phyloP scores from a whole-genome alignment of 2,329 filamentous ascomycete genomes.

The Talaromyces sp. region DNA sequence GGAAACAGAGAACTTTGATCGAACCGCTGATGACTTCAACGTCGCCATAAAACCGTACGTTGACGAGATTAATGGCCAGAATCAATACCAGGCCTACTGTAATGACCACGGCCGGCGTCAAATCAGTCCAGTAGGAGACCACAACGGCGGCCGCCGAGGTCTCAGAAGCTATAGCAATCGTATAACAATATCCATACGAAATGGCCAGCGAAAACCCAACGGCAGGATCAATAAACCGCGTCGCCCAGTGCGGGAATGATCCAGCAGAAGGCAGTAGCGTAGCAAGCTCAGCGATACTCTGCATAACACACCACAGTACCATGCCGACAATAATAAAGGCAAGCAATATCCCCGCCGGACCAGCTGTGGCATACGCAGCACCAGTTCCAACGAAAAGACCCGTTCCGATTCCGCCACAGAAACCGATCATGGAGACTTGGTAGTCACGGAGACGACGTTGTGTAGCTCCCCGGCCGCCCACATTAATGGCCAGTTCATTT shows the following conservation, averaged over 20 bases:
- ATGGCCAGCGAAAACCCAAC: constrained; percentile 82
- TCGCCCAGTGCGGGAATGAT: constrained; percentile 86
- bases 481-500: constrained; percentile 28
- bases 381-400: constrained; percentile 53
- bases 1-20: constrained; percentile 25
- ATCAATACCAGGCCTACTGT: constrained; percentile 28
- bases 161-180: constrained; percentile 73
- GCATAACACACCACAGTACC: constrained; percentile 86
- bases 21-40: constrained; percentile 28
- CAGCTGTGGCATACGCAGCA: constrained; percentile 47
- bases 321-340: constrained; percentile 58
- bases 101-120: constrained; percentile 70
- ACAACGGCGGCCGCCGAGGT: constrained; percentile 82
- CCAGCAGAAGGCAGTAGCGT: constrained; percentile 87
- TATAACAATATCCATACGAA: constrained; percentile 73
- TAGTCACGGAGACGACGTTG: constrained; percentile 33
- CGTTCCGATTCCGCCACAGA: constrained; percentile 55
- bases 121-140: constrained; percentile 66
- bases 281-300: constrained; percentile 83
- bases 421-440: constrained; percentile 40
- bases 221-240: constrained; percentile 81
- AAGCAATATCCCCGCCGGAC: constrained; percentile 50
- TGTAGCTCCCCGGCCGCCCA: constrained; percentile 29
- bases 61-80: constrained; percentile 28
- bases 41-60: constrained; percentile 31